Evolutionary conservation across 176 grass and related monocot species (phyloP).

Genomic region (Musa schizocarpa): DNA sequence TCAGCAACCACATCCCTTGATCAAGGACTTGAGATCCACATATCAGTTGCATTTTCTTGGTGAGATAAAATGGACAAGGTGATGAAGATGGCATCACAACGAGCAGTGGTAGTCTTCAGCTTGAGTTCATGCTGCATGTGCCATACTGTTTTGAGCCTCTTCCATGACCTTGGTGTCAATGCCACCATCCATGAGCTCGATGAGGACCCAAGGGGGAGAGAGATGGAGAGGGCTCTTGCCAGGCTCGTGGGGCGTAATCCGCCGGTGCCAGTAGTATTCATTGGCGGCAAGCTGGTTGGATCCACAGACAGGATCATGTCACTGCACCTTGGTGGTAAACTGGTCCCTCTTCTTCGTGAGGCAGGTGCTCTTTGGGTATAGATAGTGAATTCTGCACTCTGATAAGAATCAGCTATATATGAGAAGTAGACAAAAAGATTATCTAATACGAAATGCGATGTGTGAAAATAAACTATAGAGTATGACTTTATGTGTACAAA

Average conservation of each 20-base stretch:
- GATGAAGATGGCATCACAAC: conserved; percentile 49
- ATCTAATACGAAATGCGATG: too few relatives aligned
- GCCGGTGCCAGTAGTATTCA: conserved; percentile 35
- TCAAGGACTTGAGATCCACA: not conserved
- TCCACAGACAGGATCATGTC: conserved; percentile 38
- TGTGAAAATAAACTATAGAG: too few relatives aligned
- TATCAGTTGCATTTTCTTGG: not conserved
- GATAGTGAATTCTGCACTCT: too few relatives aligned
- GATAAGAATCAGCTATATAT: too few relatives aligned
- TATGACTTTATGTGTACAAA: too few relatives aligned
- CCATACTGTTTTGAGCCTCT: conserved; percentile 47
- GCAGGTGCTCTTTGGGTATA: conserved; percentile 43
- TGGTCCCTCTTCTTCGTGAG: conserved; percentile 36
- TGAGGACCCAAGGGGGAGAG: conserved; percentile 25
- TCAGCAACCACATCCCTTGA: too few relatives aligned
- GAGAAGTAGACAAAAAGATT: too few relatives aligned
- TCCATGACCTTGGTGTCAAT: conserved; percentile 38
- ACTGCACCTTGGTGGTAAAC: conserved; percentile 34
- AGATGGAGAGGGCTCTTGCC: conserved; percentile 30
- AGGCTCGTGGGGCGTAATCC: conserved; percentile 17
- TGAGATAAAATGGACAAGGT: conserved; percentile 31
- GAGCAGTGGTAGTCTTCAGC: conserved; percentile 70
- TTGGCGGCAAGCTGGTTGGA: conserved; percentile 38
- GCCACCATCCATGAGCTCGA: conserved; percentile 33
- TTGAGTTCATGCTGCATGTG: conserved; percentile 78